These are phyloP conservation scores for Cryphonectria carpinicola DNA, from an alignment of 2,329 filamentous ascomycete species.

Conservation along the genomic window DNA sequence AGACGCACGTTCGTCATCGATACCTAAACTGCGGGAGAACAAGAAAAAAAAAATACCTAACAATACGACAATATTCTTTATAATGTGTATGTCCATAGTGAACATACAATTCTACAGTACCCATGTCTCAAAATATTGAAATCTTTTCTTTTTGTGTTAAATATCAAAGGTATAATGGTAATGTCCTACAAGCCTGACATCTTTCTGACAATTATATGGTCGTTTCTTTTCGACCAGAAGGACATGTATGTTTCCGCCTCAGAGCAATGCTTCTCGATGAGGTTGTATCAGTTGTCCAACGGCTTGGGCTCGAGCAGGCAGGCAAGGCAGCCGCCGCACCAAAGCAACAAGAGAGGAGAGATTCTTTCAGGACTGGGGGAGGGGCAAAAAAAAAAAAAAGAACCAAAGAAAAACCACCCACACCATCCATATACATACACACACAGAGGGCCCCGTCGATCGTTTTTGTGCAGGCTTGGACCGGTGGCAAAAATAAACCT, in stretches of 20 bases:
- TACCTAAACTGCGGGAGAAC: conserved; percentile 28
- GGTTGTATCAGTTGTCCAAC: neutral
- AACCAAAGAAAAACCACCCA: neutral
- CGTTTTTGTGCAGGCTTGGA: too few species aligned
- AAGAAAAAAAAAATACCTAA: conserved; percentile 24
- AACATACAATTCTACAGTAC: neutral
- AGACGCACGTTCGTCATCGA: conserved; percentile 28
- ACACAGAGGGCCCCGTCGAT: neutral
- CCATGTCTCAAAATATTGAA: neutral
- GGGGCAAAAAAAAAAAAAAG: too few species aligned
- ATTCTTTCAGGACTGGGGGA: neutral
- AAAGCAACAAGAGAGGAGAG: neutral
- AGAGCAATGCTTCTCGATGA: neutral
- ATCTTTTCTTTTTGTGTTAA: neutral
- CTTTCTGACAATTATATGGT: neutral
- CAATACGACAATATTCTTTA: conserved; percentile 13
- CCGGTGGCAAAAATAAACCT: too few species aligned
- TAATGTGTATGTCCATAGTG: neutral
- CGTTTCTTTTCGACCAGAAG: neutral
- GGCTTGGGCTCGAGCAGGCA: neutral
- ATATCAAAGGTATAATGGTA: neutral
- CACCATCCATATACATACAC: neutral
- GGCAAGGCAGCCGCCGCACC: neutral
- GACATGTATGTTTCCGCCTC: neutral
- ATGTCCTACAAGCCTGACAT: neutral